Percentiles rank a stretch among this genome's conserved stretches.
Evolutionary conservation across 345 rosid species (phyloP).

Genomic region (Eutrema japonicum): DNA sequence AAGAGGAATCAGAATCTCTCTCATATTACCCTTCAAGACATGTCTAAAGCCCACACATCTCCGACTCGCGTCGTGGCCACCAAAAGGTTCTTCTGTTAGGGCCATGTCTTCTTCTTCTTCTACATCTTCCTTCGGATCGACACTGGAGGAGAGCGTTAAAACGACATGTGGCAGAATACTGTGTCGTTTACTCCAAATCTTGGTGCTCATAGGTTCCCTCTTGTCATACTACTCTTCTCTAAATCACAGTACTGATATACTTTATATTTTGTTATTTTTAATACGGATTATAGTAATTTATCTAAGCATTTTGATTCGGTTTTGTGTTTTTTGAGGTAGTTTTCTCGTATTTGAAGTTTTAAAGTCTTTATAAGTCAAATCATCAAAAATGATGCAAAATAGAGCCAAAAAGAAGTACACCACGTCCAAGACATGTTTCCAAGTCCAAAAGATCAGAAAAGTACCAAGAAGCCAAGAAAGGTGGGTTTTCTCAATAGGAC

Average conservation of each 20-base stretch:
- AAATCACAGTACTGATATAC: not conserved
- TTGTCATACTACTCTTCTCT: constrained; percentile 7
- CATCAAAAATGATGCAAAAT: no score
- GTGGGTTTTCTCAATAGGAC: no score
- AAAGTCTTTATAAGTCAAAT: no score
- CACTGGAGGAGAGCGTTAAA: constrained; percentile 73
- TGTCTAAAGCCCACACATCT: constrained; percentile 31
- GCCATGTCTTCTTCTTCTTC: constrained; percentile 38
- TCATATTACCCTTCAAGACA: constrained; percentile 17
- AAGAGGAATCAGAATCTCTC: constrained; percentile 35
- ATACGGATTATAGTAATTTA: no score
- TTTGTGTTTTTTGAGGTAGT: no score
- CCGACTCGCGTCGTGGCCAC: constrained; percentile 36
- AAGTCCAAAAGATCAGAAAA: no score
- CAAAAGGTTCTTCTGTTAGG: constrained; percentile 26
- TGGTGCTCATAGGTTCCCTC: constrained; percentile 85
- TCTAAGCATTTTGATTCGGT: no score
- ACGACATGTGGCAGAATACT: constrained; percentile 63
- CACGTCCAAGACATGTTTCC: no score
- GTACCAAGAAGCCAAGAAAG: no score
- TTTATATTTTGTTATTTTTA: no score
- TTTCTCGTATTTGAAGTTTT: no score
- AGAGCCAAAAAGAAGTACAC: no score
- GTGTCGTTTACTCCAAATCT: constrained; percentile 93
- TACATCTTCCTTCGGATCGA: constrained; percentile 62